These are phyloP conservation scores for Talaromyces marneffei DNA, from an alignment of 2,329 filamentous ascomycete species.

Conservation along the genomic window DNA sequence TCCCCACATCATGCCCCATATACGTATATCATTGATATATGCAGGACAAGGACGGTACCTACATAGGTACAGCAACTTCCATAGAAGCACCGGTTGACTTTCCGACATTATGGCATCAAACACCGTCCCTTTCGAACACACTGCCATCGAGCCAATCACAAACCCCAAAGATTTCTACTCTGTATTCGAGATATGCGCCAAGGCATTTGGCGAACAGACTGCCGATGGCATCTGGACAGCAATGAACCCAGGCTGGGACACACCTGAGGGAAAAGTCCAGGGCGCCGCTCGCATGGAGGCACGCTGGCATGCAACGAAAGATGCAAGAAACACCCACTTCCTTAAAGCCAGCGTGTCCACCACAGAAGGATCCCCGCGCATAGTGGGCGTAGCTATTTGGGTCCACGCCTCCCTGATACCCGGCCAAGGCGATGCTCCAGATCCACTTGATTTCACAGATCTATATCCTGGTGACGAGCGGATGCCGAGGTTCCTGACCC, in stretches of 20 bases:
- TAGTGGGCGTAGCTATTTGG: slow-evolving; percentile 55
- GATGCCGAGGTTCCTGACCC: not conserved
- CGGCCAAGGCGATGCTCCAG: slow-evolving; percentile 38
- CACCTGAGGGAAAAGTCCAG: slow-evolving; percentile 37
- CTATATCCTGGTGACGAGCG: not conserved
- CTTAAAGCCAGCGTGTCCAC: slow-evolving; percentile 47
- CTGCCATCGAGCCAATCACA: not conserved
- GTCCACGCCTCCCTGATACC: slow-evolving; percentile 46
- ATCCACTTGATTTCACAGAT: not conserved
- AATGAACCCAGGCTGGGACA: slow-evolving; percentile 53
- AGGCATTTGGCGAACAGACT: slow-evolving; percentile 47
- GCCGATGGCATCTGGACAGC: slow-evolving; percentile 48
- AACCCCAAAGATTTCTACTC: not conserved
- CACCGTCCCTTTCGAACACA: not conserved
- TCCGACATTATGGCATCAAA: not conserved
- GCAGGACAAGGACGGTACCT: too few species aligned
- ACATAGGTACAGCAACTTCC: too few species aligned
- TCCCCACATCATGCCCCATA: not conserved
- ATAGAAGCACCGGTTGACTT: not conserved
- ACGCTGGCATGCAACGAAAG: slow-evolving; percentile 41
- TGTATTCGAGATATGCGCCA: not conserved
- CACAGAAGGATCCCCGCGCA: slow-evolving; percentile 18
- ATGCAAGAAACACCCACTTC: slow-evolving; percentile 48
- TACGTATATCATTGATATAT: too few species aligned
- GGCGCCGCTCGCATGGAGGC: slow-evolving; percentile 36